These are phyloP conservation scores for Microsporum audouinii DNA, from an alignment of 2,329 filamentous ascomycete species.

Conservation along the genomic window DNA sequence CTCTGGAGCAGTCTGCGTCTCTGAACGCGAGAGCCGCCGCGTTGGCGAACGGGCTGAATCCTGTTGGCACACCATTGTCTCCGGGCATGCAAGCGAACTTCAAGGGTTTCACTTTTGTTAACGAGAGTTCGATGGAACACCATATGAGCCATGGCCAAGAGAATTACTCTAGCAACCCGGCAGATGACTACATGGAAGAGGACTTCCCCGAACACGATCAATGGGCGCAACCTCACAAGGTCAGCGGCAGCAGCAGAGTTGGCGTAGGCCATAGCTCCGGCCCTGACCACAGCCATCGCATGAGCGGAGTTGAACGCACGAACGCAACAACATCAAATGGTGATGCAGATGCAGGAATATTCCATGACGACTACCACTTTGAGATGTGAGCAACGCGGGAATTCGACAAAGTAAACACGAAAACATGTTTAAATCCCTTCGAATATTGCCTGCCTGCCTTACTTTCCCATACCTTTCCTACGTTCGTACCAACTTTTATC, in stretches of 20 bases:
- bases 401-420: not conserved
- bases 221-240: not conserved
- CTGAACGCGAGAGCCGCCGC: constrained; percentile 85
- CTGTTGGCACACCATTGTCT: constrained; percentile 81
- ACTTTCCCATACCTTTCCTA: not conserved
- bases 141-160: constrained; percentile 39
- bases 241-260: not conserved
- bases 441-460: not conserved
- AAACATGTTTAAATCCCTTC: not conserved
- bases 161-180: constrained; percentile 25
- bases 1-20: constrained; percentile 72
- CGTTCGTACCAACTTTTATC: not conserved
- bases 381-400: constrained; percentile 26
- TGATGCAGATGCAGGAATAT: constrained; percentile 32
- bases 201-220: constrained; percentile 4
- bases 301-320: constrained; percentile 35
- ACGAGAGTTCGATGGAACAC: constrained; percentile 87
- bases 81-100: constrained; percentile 97
- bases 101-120: constrained; percentile 97
- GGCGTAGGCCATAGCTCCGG: not conserved
- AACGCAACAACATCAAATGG: constrained; percentile 9
- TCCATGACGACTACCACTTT: constrained; percentile 36
- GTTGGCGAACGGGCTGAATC: constrained; percentile 66
- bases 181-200: constrained; percentile 27
- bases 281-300: constrained; percentile 26